Evolutionary conservation across 768 basidiomycete species (phyloP).

Genomic region (Baorangia bicolor): DNA sequence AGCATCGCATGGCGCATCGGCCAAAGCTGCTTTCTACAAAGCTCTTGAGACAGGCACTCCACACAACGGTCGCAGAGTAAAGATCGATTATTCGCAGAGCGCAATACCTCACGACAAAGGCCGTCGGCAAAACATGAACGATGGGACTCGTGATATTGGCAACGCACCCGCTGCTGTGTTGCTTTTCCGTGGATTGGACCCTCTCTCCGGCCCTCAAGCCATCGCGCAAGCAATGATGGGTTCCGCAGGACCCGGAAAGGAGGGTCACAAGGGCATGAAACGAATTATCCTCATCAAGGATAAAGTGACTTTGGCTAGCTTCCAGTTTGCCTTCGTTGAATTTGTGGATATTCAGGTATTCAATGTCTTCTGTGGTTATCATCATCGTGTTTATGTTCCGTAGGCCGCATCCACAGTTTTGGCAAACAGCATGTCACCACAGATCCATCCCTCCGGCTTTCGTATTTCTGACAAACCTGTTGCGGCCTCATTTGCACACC

Average conservation of each 20-base stretch:
- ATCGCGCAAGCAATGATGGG: slow-evolving; percentile 80
- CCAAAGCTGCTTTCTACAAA: slow-evolving; percentile 67
- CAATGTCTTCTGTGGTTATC: background rate
- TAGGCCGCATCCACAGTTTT: slow-evolving; percentile 83
- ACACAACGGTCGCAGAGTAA: slow-evolving; percentile 82
- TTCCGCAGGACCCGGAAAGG: slow-evolving; percentile 74
- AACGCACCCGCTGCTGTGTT: slow-evolving; percentile 79
- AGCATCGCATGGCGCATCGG: slow-evolving; percentile 82
- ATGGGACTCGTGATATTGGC: slow-evolving; percentile 95
- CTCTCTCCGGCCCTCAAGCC: slow-evolving; percentile 82
- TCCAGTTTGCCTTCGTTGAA: slow-evolving; percentile 94
- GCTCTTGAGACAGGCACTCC: slow-evolving; percentile 68
- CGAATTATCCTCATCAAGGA: slow-evolving; percentile 89
- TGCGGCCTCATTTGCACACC: slow-evolving; percentile 90
- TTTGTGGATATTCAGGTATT: slow-evolving; percentile 80
- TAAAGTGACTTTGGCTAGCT: slow-evolving; percentile 81
- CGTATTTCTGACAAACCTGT: slow-evolving; percentile 86
- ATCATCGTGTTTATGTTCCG: slow-evolving; percentile 10
- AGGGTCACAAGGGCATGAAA: slow-evolving; percentile 84
- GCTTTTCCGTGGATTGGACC: slow-evolving; percentile 88
- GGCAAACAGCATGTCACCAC: slow-evolving; percentile 82
- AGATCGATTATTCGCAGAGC: slow-evolving; percentile 94
- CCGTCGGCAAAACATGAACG: slow-evolving; percentile 71
- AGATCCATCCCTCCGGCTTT: slow-evolving; percentile 90
- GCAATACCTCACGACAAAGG: slow-evolving; percentile 70